Conservation (phyloP, 192 early-diverging fungal genomes). For the Podila horticola region DNA sequence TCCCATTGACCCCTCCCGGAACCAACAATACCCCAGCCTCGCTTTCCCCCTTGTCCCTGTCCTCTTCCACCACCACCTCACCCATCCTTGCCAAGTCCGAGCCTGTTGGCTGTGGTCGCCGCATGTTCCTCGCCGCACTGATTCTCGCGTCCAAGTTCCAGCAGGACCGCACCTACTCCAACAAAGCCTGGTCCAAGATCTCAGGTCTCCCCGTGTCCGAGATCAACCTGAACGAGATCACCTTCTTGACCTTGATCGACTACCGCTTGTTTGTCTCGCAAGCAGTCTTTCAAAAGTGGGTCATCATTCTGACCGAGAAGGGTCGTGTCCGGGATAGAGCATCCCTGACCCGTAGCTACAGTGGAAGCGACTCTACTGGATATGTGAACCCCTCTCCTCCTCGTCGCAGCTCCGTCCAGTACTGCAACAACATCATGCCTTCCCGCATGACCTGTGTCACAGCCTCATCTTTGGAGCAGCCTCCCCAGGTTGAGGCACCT, state of each 20-base stretch:
- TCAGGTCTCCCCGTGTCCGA: conserved; percentile 78
- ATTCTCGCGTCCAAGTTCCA: conserved; percentile 90
- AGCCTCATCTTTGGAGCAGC: conserved; percentile 47
- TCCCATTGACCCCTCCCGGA: conserved; percentile 47
- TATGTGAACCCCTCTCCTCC: background rate
- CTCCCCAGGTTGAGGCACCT: conserved; percentile 1
- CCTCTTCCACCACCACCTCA: conserved; percentile 23
- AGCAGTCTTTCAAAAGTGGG: conserved; percentile 70
- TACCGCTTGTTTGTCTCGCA: conserved; percentile 77
- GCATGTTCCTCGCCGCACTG: conserved; percentile 86
- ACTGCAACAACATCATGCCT: conserved; percentile 48
- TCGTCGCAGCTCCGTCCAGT: conserved; percentile 48
- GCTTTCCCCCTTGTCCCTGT: conserved; percentile 37
- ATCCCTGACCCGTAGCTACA: conserved; percentile 1
- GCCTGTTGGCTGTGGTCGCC: conserved; percentile 73
- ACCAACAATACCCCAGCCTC: conserved; percentile 44
- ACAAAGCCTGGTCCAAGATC: conserved; percentile 88
- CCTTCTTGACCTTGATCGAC: conserved; percentile 80
- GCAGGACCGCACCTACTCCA: conserved; percentile 85
- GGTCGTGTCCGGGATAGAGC: conserved; percentile 15
- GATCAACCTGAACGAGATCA: conserved; percentile 84
- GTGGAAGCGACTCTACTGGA: background rate
- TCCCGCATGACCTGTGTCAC: conserved; percentile 52
- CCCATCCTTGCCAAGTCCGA: conserved; percentile 58
- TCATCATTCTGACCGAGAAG: conserved; percentile 52